A percentile compares a stretch with the other conserved stretches of the same genome.
These are phyloP conservation scores for Nitzschia sp. DNA, from an alignment of 108 stramenopile genomes.

Conservation along the genomic window DNA sequence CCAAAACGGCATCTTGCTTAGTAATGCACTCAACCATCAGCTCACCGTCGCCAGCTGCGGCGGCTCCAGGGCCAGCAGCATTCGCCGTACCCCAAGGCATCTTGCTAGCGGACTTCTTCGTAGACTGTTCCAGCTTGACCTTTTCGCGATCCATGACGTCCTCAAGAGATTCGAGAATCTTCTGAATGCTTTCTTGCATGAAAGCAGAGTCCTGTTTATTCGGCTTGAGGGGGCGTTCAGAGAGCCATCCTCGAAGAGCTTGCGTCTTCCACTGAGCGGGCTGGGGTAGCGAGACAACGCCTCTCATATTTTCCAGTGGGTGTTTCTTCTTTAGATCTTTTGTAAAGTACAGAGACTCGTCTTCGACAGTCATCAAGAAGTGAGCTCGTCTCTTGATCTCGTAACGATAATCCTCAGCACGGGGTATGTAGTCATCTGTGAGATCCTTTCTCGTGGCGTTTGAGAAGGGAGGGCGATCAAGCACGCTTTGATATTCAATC, in stretches of 20 bases:
- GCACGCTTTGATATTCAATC: constrained; percentile 19
- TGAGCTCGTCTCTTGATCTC: constrained; percentile 37
- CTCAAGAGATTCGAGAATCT: constrained; percentile 12
- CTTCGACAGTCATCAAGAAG: constrained; percentile 32
- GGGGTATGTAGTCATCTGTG: constrained; percentile 32
- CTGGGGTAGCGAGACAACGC: constrained; percentile 28
- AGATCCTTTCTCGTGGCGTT: constrained; percentile 27
- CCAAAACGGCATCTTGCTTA: constrained; percentile 32
- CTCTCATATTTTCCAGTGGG: constrained; percentile 34
- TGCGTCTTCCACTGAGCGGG: constrained; percentile 35
- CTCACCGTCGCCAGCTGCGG: not conserved
- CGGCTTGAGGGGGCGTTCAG: constrained; percentile 35
- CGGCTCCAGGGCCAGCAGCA: constrained; percentile 6
- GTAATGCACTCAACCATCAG: constrained; percentile 8
- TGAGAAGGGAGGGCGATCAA: constrained; percentile 21
- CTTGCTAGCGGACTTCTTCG: constrained; percentile 1
- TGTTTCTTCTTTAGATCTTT: constrained; percentile 29
- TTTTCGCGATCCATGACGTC: constrained; percentile 26
- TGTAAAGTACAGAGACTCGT: constrained; percentile 18
- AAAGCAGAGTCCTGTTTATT: constrained; percentile 21
- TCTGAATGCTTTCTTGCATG: constrained; percentile 12
- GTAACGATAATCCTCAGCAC: constrained; percentile 34
- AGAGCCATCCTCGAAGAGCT: constrained; percentile 26
- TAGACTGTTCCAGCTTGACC: not conserved
- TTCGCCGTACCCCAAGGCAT: constrained; percentile 13